Evolutionary conservation across 805 yeast species (phyloP).

Genomic region (Kazachstania viticola): DNA sequence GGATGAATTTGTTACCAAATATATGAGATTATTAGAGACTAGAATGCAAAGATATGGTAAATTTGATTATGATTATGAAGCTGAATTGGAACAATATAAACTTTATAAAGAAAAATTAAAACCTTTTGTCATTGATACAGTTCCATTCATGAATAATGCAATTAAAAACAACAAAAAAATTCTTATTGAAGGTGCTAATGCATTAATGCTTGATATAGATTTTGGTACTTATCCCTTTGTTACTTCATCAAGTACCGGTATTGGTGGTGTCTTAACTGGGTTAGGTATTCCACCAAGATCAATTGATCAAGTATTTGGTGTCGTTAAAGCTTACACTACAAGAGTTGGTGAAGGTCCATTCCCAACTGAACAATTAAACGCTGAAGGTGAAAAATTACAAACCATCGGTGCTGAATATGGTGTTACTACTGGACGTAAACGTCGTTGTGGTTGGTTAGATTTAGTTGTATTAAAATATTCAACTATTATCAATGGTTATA

Average conservation of each 20-base stretch:
- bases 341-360: conserved; percentile 99
- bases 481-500: conserved; percentile 86
- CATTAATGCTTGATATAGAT: conserved; percentile 93
- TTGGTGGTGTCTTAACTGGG: conserved; percentile 97
- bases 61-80: conserved; percentile 76
- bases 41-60: conserved; percentile 88
- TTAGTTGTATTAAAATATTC: conserved; percentile 90
- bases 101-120: conserved; percentile 57
- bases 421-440: conserved; percentile 97
- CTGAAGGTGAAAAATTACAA: conserved; percentile 77
- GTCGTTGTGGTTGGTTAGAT: conserved; percentile 99
- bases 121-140: conserved; percentile 91
- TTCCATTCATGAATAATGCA: conserved; percentile 72
- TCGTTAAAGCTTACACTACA: conserved; percentile 96
- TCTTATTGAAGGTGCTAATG: conserved; percentile 95
- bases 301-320: conserved; percentile 79
- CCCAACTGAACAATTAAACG: conserved; percentile 93
- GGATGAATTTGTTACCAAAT: conserved; percentile 76
- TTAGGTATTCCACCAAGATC: conserved; percentile 88
- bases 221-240: conserved; percentile 97
- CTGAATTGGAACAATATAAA: conserved; percentile 69
- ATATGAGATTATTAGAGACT: conserved; percentile 65
- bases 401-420: conserved; percentile 91
- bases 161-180: conserved; percentile 70
- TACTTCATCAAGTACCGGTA: conserved; percentile 89